Evolutionary conservation across 805 yeast genomes (phyloP).

Genomic region (Torulaspora microellipsoides): DNA sequence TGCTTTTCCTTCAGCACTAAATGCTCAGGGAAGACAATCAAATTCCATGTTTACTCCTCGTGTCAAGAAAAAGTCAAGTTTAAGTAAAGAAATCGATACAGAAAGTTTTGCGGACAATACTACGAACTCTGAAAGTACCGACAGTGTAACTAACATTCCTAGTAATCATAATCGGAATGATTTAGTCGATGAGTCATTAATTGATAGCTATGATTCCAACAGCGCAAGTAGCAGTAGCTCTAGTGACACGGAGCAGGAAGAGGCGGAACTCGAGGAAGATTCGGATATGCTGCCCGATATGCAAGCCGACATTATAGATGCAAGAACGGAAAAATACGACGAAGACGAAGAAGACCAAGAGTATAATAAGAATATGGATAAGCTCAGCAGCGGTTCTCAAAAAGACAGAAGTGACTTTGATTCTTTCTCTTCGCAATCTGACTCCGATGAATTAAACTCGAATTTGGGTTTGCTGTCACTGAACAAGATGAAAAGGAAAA

Average conservation of each 20-base stretch:
- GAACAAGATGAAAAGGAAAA: conserved; percentile 27
- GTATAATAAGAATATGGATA: conserved; percentile 6
- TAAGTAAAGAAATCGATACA: conserved; percentile 23
- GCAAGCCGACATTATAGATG: conserved; percentile 10
- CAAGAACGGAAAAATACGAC: conserved; percentile 9
- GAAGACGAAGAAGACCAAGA: conserved; percentile 14
- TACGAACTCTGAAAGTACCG: too few species aligned
- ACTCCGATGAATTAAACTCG: conserved; percentile 21
- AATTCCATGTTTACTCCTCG: conserved; percentile 9
- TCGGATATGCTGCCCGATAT: not conserved
- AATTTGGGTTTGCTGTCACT: conserved; percentile 30
- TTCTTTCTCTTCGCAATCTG: conserved; percentile 25
- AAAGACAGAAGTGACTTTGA: conserved; percentile 11
- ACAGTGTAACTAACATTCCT: too few species aligned
- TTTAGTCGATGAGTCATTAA: not conserved
- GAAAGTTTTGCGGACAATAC: not conserved
- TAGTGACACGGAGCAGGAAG: conserved; percentile 7
- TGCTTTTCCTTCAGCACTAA: conserved; percentile 13
- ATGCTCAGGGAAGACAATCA: conserved; percentile 11
- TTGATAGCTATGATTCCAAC: conserved; percentile 3
- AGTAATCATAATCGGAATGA: not conserved
- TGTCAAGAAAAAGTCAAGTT: conserved; percentile 22
- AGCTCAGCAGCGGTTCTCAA: conserved; percentile 9
- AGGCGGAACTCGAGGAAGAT: conserved; percentile 1
- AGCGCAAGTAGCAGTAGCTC: conserved; percentile 7